Evolutionary conservation across 176 grass and related monocot genomes (phyloP), one percentile per base, ranked within the genome.

Genomic region (Bromus sterilis): DNA sequence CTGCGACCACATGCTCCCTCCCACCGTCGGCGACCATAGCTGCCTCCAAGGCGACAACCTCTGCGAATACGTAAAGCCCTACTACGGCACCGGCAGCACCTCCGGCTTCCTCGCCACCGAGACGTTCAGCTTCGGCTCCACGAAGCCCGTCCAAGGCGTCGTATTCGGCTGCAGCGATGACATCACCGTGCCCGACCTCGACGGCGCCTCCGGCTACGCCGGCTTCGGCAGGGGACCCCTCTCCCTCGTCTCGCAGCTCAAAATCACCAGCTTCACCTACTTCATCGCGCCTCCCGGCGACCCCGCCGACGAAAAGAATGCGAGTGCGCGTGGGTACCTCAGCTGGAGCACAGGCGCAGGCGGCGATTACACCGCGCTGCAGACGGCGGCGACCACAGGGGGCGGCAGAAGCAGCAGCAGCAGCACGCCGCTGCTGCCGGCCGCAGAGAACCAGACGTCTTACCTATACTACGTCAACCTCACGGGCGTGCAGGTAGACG

Each of bases 101-200:
- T 29, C 48, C 7, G 81, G 81, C 49, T 60, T 75, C 41, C 69
- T 75, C 71, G 67, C 63, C 80, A 75, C n/a, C 23, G 80, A 83
- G 20, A 83, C 67, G 25, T 83, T 83, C 49, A 83, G 30, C 31
- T 83, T 83, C 58, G 68, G 26, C 0, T 2, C 1, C 21, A 44
- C 68, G n/a, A n/a, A n/a, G 26, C 41, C 24, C 5, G 48, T 83
- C n/a, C 67, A 49, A 15, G 53, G 53, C 53, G 24, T 83, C 20
- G 53, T 83, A 26, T 83, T 83, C 30, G 67, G 80, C 26, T 83
- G 80, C 65, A 62, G 49, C 71, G 29, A 8, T 16, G 6, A 58
- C 56, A 26, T 25, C 43, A 37, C 18, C 3, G 41, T 35, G 11
- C 25, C 7, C 40, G 48, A 20, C 29, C 9, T 61, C 49, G 41